These are phyloP conservation scores for Collybiopsis confluens DNA, from an alignment of 768 basidiomycete species.

Conservation along the genomic window DNA sequence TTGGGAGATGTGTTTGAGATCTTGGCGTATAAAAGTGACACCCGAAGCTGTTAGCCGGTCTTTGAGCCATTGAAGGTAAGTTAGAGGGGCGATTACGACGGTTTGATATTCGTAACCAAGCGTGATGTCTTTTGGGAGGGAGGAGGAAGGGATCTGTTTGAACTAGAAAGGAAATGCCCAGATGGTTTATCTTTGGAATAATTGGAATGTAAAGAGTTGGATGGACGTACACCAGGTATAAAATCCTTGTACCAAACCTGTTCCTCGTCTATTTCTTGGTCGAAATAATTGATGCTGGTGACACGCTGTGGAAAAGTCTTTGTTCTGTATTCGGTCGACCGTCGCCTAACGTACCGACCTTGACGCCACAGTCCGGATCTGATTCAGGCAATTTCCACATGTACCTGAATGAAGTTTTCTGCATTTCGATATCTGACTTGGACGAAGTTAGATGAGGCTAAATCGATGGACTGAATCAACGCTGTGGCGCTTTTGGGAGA, in stretches of 20 bases:
- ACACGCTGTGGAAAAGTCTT: background rate
- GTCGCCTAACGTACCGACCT: too few species aligned
- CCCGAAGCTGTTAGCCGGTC: background rate
- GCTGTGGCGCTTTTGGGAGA: background rate
- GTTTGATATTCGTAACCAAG: conserved; percentile 4
- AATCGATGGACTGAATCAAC: background rate
- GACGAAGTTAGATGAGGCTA: conserved; percentile 2
- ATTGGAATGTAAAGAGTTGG: background rate
- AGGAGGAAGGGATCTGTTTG: background rate
- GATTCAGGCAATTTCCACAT: conserved; percentile 7
- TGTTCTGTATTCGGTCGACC: too few species aligned
- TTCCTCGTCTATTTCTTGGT: background rate
- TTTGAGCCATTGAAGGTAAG: conserved; percentile 5
- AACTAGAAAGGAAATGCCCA: background rate
- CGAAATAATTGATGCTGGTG: conserved; percentile 2
- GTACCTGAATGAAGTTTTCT: conserved; percentile 6
- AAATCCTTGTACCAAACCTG: conserved; percentile 6
- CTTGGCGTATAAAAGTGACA: conserved; percentile 1
- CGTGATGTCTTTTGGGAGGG: conserved; percentile 1
- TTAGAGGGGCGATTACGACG: conserved; percentile 1
- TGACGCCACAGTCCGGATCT: background rate
- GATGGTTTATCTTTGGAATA: background rate
- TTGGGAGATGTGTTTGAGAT: background rate
- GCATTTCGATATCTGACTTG: conserved; percentile 2
- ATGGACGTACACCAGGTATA: conserved; percentile 3